Evolutionary conservation across 768 basidiomycete genomes (phyloP), one percentile per base, ranked within the genome.

Genomic region (Russula sp.): DNA sequence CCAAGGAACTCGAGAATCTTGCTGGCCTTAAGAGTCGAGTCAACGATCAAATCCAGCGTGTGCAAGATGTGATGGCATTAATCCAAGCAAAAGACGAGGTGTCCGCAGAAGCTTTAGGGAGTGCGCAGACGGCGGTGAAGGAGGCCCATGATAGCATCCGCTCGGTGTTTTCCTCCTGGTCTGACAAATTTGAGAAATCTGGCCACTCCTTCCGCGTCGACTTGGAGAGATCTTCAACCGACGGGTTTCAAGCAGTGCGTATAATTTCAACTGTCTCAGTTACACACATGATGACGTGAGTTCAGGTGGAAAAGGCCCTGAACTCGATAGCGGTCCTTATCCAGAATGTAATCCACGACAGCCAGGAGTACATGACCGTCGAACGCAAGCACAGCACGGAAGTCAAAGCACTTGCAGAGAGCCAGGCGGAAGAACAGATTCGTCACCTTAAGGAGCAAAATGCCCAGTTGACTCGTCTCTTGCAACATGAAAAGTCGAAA

Each of bases 401-500:
- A 63, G 76, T 83, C 5, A 83, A 83, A 61, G 68, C 75, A 16
- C 71, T 85, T 34, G 77, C 80, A 0, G 79, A 81, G 30, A 77
- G 75, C 57, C 76, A 81, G 36, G 79, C 77, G 11, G 77, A 78
- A 32, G 73, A 75, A 14, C 86, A 91, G 76, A 81, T 89, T 49
- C 71, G 74, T 6, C 83, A 84, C 26, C 78, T 94, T 24, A 82
- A 82, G 67, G 78, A 82, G 59, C 92, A 95, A 73, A 96, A 95
- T 71, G 78, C 79, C 32, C 75, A 80, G 10, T 79, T 97, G 48
- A 74, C 76, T 8, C 78, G 79, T 49, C 75, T 91, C 68, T 77
- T 95, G 14, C 82, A 84, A 65, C 74, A 81, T 18, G 92, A 96
- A 73, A 84, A 83, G 72, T 71, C 73, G 16, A 87, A 84, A 64